Percentiles rank a stretch among this genome's conserved stretches.
These are phyloP conservation scores for Chalciporus sphaerocephalus DNA, from an alignment of 768 basidiomycete genomes.

Conservation along the genomic window DNA sequence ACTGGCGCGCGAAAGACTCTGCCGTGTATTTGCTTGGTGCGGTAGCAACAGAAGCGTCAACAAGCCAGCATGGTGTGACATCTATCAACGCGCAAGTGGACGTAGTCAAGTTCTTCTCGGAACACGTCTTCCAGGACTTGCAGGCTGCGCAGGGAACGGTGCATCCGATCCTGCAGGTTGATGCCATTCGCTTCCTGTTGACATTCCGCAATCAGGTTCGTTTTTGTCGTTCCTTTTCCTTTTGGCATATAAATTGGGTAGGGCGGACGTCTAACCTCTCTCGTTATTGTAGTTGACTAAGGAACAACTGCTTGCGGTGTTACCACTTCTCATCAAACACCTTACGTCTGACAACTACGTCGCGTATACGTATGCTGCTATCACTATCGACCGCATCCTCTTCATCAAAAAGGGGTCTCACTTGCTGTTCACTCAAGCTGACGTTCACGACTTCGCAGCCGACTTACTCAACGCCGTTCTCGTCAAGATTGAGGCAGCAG, in stretches of 20 bases:
- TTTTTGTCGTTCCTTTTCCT: too few relatives aligned
- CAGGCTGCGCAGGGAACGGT: conserved; percentile 62
- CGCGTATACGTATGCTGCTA: conserved; percentile 92
- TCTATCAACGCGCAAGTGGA: conserved; percentile 89
- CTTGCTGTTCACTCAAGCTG: conserved; percentile 82
- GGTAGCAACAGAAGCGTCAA: conserved; percentile 85
- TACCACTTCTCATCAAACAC: conserved; percentile 82
- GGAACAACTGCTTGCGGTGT: conserved; percentile 84
- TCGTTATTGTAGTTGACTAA: conserved; percentile 70
- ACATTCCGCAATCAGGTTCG: conserved; percentile 94
- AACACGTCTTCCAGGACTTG: conserved; percentile 84
- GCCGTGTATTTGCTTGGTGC: conserved; percentile 94
- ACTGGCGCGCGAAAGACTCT: conserved; percentile 91
- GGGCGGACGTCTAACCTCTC: not conserved
- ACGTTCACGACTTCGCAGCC: conserved; percentile 80
- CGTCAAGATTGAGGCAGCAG: conserved; percentile 70
- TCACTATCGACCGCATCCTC: conserved; percentile 93
- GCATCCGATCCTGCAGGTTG: conserved; percentile 90
- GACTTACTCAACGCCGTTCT: conserved; percentile 70
- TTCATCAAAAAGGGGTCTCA: conserved; percentile 79
- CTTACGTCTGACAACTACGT: conserved; percentile 84
- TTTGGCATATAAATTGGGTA: too few relatives aligned
- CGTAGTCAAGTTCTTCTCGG: conserved; percentile 92
- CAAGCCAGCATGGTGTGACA: conserved; percentile 89
- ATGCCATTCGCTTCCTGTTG: conserved; percentile 91